phyloP scores from a whole-genome alignment of 2,329 filamentous ascomycete species.

The Alternaria brassicicola region DNA sequence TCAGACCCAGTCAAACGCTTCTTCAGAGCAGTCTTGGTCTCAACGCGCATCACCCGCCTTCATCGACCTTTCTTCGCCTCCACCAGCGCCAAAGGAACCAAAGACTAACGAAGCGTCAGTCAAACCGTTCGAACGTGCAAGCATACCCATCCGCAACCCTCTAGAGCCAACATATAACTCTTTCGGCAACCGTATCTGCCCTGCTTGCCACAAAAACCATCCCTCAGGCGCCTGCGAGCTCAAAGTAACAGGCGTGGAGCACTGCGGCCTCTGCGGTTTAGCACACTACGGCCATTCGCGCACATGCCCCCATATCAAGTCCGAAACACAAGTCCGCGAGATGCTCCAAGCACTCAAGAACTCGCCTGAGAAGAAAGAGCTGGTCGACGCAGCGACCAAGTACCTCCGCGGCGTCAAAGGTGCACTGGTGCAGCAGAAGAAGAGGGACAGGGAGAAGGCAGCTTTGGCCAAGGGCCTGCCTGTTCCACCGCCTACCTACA shows the following conservation, averaged over 20 bases:
- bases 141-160: constrained; percentile 36
- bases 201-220: constrained; percentile 62
- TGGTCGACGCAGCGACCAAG: constrained; percentile 61
- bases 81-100: constrained; percentile 3
- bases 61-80: neutral
- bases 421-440: constrained; percentile 61
- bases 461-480: constrained; percentile 7
- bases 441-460: constrained; percentile 45
- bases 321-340: constrained; percentile 66
- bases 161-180: constrained; percentile 30
- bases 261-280: constrained; percentile 67
- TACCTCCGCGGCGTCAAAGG: constrained; percentile 65
- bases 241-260: constrained; percentile 63
- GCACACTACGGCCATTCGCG: constrained; percentile 65
- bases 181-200: constrained; percentile 49
- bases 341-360: constrained; percentile 68
- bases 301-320: constrained; percentile 67
- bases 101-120: constrained; percentile 31
- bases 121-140: constrained; percentile 42
- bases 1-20: neutral
- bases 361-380: constrained; percentile 61
- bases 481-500: neutral
- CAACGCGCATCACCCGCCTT: neutral
- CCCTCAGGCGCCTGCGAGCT: constrained; percentile 64
- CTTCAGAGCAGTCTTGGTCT: neutral